Evolutionary conservation across 164 flowering plant genomes (phyloP), one percentile per base, ranked within the genome.

Genomic region (Vitis rotundifolia): DNA sequence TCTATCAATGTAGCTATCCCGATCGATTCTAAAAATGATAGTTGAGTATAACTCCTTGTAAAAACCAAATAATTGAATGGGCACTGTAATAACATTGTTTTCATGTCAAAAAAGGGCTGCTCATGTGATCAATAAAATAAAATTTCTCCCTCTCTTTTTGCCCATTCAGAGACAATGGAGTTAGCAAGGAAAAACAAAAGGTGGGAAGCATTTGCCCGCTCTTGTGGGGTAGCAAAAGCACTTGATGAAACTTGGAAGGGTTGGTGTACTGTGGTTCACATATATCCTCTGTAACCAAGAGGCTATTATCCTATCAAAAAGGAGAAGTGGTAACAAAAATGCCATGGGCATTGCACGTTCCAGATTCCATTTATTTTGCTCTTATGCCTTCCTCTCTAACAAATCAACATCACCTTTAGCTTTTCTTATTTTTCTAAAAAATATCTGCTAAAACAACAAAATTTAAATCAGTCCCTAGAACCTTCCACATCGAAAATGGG

Each of bases 181-280:
- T 37, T 6, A 37, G 44, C 44, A 3, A 37, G 12, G 10, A 52
- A 49, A 67, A 67, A 60, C 50, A 16, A 64, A 74, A 69, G 71
- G 37, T 1, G 67, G 56, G 68, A 14, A 56, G 61, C 66, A 44
- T 26, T 66, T 37, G 59, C 26, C 2, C 26, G 26, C 44, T 37
- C 14, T 58, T 59, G 88, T 87, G 86, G 88, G 91, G 83, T 59
- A 82, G 72, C 64, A 77, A 75, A 67, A 80, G 84, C 91, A 85
- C 86, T 83, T 29, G 65, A 37, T 37, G 29, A 69, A 61, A 59
- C 10, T 8, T 14, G 22, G 67, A 56, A 29, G 19, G 50, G 49
- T 47, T 29, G 16, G 16, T 22, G 66, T 60, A 52, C 54, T 76
- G 78, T 76, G 82, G 82, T 72, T 78, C 82, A 67, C 80, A 78